Conservation (phyloP, 148 eudicot species). For the Spergularia marina region DNA sequence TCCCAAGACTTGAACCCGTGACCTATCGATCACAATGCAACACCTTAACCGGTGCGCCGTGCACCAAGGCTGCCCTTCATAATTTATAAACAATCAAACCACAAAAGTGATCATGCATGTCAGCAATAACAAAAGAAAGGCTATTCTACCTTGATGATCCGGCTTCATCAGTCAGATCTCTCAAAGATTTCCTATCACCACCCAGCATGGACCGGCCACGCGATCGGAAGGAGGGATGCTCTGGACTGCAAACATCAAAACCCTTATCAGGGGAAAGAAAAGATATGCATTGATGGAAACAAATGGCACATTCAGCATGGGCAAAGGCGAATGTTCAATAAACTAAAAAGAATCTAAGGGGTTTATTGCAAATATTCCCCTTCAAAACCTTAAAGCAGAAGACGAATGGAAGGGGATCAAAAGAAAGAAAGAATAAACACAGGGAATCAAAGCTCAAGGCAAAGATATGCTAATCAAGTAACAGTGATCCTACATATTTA, state of each 20-base stretch:
- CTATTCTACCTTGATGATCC: slow-evolving; percentile 67
- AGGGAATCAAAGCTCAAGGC: slow-evolving; percentile 1
- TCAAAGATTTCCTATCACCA: slow-evolving; percentile 65
- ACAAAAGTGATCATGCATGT: slow-evolving; percentile 7
- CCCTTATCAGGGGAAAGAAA: slow-evolving; percentile 19
- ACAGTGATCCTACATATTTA: neutral
- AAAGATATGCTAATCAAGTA: slow-evolving; percentile 3
- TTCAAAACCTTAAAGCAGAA: neutral
- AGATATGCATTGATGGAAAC: neutral
- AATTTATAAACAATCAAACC: neutral
- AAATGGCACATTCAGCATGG: neutral
- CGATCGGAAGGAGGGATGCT: slow-evolving; percentile 84
- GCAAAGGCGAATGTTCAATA: neutral
- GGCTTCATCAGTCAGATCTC: slow-evolving; percentile 58
- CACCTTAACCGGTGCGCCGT: too few species aligned
- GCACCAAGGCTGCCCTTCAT: too few species aligned
- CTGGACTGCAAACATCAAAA: slow-evolving; percentile 63
- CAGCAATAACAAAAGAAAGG: slow-evolving; percentile 8
- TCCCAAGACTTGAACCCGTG: too few species aligned
- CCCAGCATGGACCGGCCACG: slow-evolving; percentile 94
- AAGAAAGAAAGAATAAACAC: neutral
- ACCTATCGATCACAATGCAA: too few species aligned
- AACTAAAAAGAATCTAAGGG: neutral
- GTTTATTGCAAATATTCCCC: neutral
- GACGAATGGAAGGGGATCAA: neutral